A percentile compares a stretch with the other conserved stretches of the same genome.
Conservation (phyloP, 257 asterid genomes). For the Solanum gracilifrons region DNA sequence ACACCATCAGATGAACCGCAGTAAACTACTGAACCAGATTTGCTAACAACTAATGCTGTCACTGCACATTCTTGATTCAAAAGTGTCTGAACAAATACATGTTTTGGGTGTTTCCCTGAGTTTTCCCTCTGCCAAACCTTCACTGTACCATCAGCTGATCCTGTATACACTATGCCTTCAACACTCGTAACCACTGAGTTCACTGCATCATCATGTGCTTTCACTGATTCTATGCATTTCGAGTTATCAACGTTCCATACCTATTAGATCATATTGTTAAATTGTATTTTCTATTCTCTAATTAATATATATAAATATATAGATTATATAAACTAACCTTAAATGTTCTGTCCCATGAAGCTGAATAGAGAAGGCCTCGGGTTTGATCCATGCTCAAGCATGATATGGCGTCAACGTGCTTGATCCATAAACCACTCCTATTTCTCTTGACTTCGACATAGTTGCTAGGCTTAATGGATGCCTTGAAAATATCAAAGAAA, state of each 20-base stretch:
- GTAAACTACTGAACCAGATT: constrained; percentile 24
- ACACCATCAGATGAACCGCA: constrained; percentile 55
- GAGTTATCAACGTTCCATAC: constrained; percentile 30
- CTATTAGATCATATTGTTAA: not conserved
- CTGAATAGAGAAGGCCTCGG: constrained; percentile 36
- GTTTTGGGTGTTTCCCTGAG: constrained; percentile 16
- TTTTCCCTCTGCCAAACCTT: constrained; percentile 43
- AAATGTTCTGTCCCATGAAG: constrained; percentile 64
- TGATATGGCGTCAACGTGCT: constrained; percentile 50
- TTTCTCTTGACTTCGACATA: constrained; percentile 35
- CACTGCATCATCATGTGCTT: constrained; percentile 54
- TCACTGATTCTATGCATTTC: constrained; percentile 45
- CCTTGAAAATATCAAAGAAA: constrained; percentile 32
- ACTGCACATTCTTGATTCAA: constrained; percentile 42
- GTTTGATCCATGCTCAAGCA: constrained; percentile 31
- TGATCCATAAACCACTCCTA: constrained; percentile 35
- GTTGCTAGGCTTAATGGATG: constrained; percentile 37
- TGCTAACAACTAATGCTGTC: constrained; percentile 38
- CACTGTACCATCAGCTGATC: constrained; percentile 62
- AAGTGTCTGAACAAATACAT: constrained; percentile 22
- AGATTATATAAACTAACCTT: constrained; percentile 3
- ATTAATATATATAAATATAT: no score
- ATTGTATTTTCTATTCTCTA: not conserved
- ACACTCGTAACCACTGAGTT: constrained; percentile 33
- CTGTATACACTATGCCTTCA: constrained; percentile 38